A percentile compares a stretch with the other conserved stretches of the same genome.
These are phyloP conservation scores for Ceratocystis alfenasii DNA, from an alignment of 2,329 filamentous ascomycete genomes.

Conservation along the genomic window DNA sequence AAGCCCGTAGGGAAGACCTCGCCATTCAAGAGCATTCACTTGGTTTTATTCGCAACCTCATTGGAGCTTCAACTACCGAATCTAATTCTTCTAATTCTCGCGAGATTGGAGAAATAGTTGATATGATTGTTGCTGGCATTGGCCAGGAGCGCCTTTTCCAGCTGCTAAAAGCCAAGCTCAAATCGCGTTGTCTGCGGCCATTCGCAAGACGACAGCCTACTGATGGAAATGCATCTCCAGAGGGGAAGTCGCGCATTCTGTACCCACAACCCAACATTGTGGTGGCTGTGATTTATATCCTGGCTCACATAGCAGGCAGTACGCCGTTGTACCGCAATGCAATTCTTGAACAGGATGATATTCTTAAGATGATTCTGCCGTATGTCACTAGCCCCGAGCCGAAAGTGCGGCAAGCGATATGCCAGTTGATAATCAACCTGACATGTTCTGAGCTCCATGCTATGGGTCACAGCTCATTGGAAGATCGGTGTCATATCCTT, in stretches of 20 bases:
- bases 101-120: constrained; percentile 62
- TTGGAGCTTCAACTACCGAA: constrained; percentile 30
- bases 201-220: constrained; percentile 35
- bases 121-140: constrained; percentile 64
- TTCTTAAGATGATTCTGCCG: constrained; percentile 60
- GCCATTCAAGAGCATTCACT: constrained; percentile 84
- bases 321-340: constrained; percentile 64
- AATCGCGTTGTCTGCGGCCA: constrained; percentile 45
- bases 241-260: constrained; percentile 38
- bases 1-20: constrained; percentile 63
- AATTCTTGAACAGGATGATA: constrained; percentile 61
- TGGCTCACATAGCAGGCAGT: constrained; percentile 81
- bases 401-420: constrained; percentile 64
- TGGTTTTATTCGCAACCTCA: constrained; percentile 79
- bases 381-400: constrained; percentile 63
- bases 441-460: constrained; percentile 63
- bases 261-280: constrained; percentile 59
- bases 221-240: constrained; percentile 23
- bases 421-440: constrained; percentile 76
- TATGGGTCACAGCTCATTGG: constrained; percentile 45
- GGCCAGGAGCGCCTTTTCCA: constrained; percentile 69
- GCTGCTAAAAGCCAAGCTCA: constrained; percentile 67
- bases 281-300: constrained; percentile 63
- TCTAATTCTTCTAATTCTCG: constrained; percentile 33
- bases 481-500: constrained; percentile 56